Evolutionary conservation across 1,139 yeast species (phyloP).

Genomic region (Taphrina wiesneri): DNA sequence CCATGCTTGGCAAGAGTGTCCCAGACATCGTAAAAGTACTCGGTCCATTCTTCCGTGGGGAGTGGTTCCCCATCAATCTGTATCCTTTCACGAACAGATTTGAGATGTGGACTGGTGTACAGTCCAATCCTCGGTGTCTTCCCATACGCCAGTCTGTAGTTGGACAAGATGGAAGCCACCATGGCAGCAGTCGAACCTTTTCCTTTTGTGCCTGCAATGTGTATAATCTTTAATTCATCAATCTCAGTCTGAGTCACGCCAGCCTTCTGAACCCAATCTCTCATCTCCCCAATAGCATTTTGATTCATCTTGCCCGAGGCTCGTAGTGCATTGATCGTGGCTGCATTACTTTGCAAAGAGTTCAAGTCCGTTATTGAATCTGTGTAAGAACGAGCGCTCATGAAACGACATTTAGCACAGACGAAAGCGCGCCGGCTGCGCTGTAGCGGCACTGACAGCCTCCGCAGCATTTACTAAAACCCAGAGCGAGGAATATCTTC

Average conservation of each 20-base stretch:
- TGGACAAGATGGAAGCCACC: conserved; percentile 72
- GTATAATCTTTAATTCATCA: conserved; percentile 74
- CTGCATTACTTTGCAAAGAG: conserved; percentile 85
- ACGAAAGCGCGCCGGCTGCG: background rate
- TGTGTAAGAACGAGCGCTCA: conserved; percentile 40
- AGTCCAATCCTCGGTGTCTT: conserved; percentile 64
- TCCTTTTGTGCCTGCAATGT: conserved; percentile 97
- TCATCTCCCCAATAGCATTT: conserved; percentile 78
- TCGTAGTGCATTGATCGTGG: conserved; percentile 79
- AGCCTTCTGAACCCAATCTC: conserved; percentile 83
- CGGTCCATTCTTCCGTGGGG: conserved; percentile 61
- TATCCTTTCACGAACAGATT: conserved; percentile 88
- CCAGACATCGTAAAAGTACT: conserved; percentile 93
- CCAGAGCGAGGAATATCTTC: background rate
- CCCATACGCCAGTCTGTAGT: conserved; percentile 46
- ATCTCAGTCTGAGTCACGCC: conserved; percentile 73
- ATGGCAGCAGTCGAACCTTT: conserved; percentile 98
- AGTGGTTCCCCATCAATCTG: conserved; percentile 85
- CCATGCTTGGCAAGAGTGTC: conserved; percentile 65
- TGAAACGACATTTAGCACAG: background rate
- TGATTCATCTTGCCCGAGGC: conserved; percentile 72
- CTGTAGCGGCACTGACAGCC: background rate
- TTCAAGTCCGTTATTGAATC: conserved; percentile 86
- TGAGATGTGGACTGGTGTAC: conserved; percentile 93
- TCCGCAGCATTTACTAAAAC: background rate